Base-by-base conservation (phyloP, 768 basidiomycete genomes). In the Peribolospora baueri region DNA sequence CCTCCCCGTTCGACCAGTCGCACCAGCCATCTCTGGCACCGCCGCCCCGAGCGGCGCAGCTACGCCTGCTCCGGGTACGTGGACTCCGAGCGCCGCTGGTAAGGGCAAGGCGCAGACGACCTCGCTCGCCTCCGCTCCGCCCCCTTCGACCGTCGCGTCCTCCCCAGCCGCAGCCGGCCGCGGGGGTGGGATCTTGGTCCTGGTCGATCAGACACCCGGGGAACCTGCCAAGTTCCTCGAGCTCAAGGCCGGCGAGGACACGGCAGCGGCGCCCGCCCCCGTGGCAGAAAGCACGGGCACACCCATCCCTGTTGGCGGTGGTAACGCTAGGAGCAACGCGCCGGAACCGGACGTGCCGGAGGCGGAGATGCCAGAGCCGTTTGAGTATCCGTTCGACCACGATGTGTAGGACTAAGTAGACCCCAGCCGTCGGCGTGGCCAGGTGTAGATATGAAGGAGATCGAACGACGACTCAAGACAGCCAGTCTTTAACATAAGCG, bases 141-240 rank as follows among this genome's bases (percentile, higher is more conserved):
- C 46, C 37, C 13, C 57, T 3, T 42, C 54, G 11, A 51, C 53
- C 8, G 36, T 71, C 76, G 41, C 41, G 46, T 43, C 14, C 36
- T 56, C 36, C 42, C 45, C 46, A 46, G 41, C 7, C 53, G 56
- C 51, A 14, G 48, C 42, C 77, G 78, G 76, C 43, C 80, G 81
- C 43, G 87, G 85, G 14, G 84, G 84, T 48, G 88, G 88, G 4
- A 88, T 97, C 59, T 64, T 98, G 54, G 75, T 98, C 58, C 67
- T 98, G 56, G 69, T 74, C 43, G 88, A 93, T 68, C 73, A 73
- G 49, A 74, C 72, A 60, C 79, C 84, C 7, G 75, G 74, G 37
- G 81, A 81, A 55, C 75, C 76, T 56, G 75, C 74, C 4, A 82
- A 87, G 63, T 80, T 80, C 64, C 80, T 95, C 55, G 75, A 76